Evolutionary conservation across 176 grass and related monocot species (phyloP).

Genomic region (Poa annua): DNA sequence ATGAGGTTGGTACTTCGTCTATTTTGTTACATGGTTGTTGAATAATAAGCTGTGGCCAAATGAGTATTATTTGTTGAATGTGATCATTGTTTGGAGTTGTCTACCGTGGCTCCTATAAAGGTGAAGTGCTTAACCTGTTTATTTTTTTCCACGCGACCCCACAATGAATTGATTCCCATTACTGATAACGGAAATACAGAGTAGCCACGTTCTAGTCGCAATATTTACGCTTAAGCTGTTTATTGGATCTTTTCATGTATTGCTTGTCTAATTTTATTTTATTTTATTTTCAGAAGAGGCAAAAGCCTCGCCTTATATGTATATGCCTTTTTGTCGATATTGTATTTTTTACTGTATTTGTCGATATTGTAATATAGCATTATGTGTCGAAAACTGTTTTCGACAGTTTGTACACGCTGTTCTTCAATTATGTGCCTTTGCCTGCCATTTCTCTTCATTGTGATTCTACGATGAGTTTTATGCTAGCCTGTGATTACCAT

Average conservation of each 20-base stretch:
- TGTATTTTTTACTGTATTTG: no score
- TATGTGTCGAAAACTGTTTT: neutral
- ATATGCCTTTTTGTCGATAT: neutral
- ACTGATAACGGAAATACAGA: no score
- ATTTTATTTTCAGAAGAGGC: neutral
- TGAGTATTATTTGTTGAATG: neutral
- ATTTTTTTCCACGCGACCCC: no score
- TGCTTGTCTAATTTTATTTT: neutral
- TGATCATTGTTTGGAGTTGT: neutral
- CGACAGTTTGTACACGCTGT: neutral
- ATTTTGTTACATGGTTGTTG: neutral
- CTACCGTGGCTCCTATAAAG: neutral
- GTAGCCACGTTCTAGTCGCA: no score
- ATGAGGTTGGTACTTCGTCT: constrained; percentile 58
- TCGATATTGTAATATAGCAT: neutral
- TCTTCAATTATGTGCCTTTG: constrained; percentile 2
- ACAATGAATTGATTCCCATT: no score
- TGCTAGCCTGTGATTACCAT: constrained; percentile 1
- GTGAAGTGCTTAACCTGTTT: neutral
- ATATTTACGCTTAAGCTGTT: no score
- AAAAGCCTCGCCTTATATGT: neutral
- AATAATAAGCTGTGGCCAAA: neutral
- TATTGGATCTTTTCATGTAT: neutral
- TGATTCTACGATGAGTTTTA: neutral
- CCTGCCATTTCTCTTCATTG: constrained; percentile 17